phyloP scores from a whole-genome alignment of 2,329 filamentous ascomycete species.

The Colletotrichum theobromicola region DNA sequence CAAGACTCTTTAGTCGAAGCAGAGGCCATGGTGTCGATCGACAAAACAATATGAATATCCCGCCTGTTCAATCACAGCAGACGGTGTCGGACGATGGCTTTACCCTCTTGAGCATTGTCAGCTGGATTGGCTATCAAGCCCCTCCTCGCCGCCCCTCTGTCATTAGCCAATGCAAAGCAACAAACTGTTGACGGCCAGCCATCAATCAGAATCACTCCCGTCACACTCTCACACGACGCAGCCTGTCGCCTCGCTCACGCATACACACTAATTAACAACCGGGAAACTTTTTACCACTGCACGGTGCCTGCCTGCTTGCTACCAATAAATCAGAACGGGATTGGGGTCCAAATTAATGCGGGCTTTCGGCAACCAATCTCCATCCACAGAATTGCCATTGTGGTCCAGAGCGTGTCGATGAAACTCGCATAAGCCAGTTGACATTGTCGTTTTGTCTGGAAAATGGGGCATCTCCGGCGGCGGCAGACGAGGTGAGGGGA shows the following conservation, averaged over 20 bases:
- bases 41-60: not conserved
- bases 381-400: not conserved
- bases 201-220: not conserved
- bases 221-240: not conserved
- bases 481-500: not conserved
- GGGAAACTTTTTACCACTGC: not conserved
- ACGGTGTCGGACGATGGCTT: not conserved
- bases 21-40: not conserved
- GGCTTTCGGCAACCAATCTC: conserved; percentile 2
- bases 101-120: not conserved
- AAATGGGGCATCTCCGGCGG: conserved; percentile 11
- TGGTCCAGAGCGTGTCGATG: conserved; percentile 6
- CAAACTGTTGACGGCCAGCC: not conserved
- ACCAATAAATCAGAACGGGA: not conserved
- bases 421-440: conserved; percentile 15
- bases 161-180: not conserved
- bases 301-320: not conserved
- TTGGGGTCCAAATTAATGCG: not conserved
- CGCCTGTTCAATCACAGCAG: not conserved
- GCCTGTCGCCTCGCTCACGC: not conserved
- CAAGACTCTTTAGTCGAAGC: not conserved
- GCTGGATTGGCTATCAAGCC: not conserved
- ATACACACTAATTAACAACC: not conserved
- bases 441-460: conserved; percentile 5
- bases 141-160: not conserved